These are phyloP conservation scores for Ophiosphaerella korrae DNA, from an alignment of 2,329 filamentous ascomycete species.

Conservation along the genomic window DNA sequence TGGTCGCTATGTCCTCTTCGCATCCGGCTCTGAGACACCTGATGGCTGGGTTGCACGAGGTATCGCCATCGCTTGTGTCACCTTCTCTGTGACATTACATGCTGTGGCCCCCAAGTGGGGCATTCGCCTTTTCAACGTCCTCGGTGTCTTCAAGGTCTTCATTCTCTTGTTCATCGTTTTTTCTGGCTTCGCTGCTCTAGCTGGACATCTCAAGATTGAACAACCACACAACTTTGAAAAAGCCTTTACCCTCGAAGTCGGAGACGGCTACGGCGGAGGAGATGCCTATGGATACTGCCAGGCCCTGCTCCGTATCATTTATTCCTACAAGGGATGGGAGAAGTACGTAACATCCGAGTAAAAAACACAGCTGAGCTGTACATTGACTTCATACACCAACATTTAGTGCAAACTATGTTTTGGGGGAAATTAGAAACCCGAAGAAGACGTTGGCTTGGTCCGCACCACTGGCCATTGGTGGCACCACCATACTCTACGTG, in stretches of 20 bases:
- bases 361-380: no score
- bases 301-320: conserved; percentile 63
- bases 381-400: no score
- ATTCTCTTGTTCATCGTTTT: conserved; percentile 66
- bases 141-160: conserved; percentile 66
- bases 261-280: conserved; percentile 42
- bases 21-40: conserved; percentile 53
- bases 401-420: conserved; percentile 60
- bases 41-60: conserved; percentile 64
- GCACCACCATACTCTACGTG: conserved; percentile 65
- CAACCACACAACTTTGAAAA: conserved; percentile 64
- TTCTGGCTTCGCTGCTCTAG: conserved; percentile 53
- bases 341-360: neutral
- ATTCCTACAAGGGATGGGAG: conserved; percentile 68
- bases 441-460: conserved; percentile 61
- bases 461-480: conserved; percentile 63
- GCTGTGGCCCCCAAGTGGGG: conserved; percentile 62
- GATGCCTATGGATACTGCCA: conserved; percentile 56
- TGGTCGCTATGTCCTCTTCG: conserved; percentile 62
- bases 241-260: conserved; percentile 56
- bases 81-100: conserved; percentile 62
- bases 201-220: conserved; percentile 41
- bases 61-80: conserved; percentile 53
- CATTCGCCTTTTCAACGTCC: conserved; percentile 62
- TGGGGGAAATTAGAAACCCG: conserved; percentile 63